Conservation (phyloP, 371 early-diverging fungal species). For the Syncephalastrum sp. region DNA sequence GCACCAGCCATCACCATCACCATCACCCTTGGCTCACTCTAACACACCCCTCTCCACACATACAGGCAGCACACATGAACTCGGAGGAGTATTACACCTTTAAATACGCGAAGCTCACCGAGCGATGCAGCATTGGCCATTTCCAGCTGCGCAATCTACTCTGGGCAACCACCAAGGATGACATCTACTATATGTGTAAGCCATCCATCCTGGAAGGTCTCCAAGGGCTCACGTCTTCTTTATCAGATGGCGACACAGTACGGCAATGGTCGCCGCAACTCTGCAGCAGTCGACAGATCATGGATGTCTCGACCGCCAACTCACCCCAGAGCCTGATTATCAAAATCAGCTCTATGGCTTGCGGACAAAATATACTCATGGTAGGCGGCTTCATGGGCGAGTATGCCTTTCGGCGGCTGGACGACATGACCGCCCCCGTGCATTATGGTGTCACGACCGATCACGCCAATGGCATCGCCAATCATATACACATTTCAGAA, state of each 20-base stretch:
- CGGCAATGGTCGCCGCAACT: constrained; percentile 67
- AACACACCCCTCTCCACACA: neutral
- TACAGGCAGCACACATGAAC: constrained; percentile 15
- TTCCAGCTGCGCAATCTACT: constrained; percentile 80
- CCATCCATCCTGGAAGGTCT: neutral
- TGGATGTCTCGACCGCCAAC: constrained; percentile 46
- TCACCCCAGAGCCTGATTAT: constrained; percentile 32
- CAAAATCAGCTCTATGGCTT: constrained; percentile 64
- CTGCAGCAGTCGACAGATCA: constrained; percentile 38
- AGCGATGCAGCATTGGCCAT: constrained; percentile 50
- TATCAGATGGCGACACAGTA: constrained; percentile 50
- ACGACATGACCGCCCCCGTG: constrained; percentile 17
- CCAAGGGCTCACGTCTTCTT: neutral
- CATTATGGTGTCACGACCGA: constrained; percentile 38
- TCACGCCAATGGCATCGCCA: constrained; percentile 57
- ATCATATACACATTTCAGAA: constrained; percentile 56
- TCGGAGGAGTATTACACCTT: constrained; percentile 33
- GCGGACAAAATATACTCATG: constrained; percentile 49
- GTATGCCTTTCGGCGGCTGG: constrained; percentile 30
- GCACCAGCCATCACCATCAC: too few species aligned
- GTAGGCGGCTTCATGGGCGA: constrained; percentile 51
- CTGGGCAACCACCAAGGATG: constrained; percentile 71
- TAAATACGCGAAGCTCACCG: constrained; percentile 35
- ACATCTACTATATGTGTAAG: constrained; percentile 66
- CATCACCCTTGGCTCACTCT: too few species aligned